Evolutionary conservation across 176 grass and related monocot genomes (phyloP).

Genomic region (Juncus inflexus): DNA sequence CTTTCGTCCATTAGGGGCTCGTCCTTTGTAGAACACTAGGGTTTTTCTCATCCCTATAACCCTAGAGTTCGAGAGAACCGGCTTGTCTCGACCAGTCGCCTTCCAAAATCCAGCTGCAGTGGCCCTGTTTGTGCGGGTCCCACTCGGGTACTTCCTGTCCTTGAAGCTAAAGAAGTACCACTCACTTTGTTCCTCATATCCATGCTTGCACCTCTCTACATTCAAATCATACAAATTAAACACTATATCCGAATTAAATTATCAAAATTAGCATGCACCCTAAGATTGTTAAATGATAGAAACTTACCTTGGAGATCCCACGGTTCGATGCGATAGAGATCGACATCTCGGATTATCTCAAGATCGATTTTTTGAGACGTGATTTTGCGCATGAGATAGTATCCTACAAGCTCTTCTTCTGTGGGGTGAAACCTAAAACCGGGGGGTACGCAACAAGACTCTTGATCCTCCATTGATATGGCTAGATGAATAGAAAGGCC

Average conservation of each 20-base stretch:
- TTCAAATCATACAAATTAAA: constrained; percentile 1
- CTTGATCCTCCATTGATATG: constrained; percentile 36
- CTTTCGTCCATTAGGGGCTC: constrained; percentile 66
- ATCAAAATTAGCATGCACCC: not conserved
- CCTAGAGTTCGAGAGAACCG: constrained; percentile 40
- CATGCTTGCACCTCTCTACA: constrained; percentile 54
- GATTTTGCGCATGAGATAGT: constrained; percentile 76
- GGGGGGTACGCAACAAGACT: constrained; percentile 54
- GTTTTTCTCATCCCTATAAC: constrained; percentile 97
- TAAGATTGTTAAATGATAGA: not conserved
- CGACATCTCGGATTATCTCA: constrained; percentile 68
- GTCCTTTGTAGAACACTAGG: constrained; percentile 93
- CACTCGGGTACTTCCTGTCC: constrained; percentile 92
- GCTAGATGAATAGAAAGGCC: constrained; percentile 17
- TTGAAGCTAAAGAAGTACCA: constrained; percentile 99
- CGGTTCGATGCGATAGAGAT: constrained; percentile 76
- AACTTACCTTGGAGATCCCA: constrained; percentile 78
- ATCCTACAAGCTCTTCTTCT: constrained; percentile 85
- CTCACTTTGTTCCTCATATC: constrained; percentile 54
- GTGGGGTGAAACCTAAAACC: constrained; percentile 96
- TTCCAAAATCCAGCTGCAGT: constrained; percentile 87
- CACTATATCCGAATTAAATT: not conserved
- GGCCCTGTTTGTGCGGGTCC: constrained; percentile 72
- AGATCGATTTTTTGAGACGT: constrained; percentile 49
- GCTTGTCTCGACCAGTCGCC: constrained; percentile 86